Conservation (phyloP, 2,329 filamentous ascomycete species). For the Monosporascus sp. region DNA sequence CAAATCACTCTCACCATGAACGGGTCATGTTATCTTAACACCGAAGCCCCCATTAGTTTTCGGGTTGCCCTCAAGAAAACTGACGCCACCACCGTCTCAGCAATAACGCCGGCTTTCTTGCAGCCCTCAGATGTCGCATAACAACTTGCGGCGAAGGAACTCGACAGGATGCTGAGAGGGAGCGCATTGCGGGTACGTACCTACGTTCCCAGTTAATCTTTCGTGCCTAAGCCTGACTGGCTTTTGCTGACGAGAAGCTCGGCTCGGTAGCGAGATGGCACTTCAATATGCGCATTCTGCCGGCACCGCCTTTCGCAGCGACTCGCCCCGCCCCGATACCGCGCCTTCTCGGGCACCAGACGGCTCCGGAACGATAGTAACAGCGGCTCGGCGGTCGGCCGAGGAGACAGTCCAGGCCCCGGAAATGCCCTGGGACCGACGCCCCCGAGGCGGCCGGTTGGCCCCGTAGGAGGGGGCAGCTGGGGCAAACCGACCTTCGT, state of each 20-base stretch:
- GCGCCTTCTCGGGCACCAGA: slow-evolving; percentile 13
- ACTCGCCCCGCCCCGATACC: slow-evolving; percentile 7
- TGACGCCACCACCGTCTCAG: background rate
- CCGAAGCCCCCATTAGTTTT: background rate
- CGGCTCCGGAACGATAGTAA: slow-evolving; percentile 4
- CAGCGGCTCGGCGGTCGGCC: background rate
- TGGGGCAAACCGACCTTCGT: slow-evolving; percentile 12
- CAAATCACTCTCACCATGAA: background rate
- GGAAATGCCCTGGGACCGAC: background rate
- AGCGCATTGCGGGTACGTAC: slow-evolving; percentile 19
- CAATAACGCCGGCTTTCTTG: slow-evolving; percentile 1
- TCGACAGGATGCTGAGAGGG: slow-evolving; percentile 25
- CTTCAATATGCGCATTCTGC: slow-evolving; percentile 25
- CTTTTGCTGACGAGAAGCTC: background rate
- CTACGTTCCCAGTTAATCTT: no score
- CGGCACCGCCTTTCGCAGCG: slow-evolving; percentile 18
- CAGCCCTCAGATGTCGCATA: slow-evolving; percentile 15
- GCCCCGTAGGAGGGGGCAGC: background rate
- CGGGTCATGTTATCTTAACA: background rate
- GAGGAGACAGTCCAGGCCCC: background rate
- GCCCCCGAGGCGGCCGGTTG: background rate
- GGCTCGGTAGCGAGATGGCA: slow-evolving; percentile 16
- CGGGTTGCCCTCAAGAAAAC: background rate
- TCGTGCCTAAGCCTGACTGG: no score
- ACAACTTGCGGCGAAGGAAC: slow-evolving; percentile 4